Base-by-base conservation (phyloP, 345 rosid genomes). In the Brassica incana region DNA sequence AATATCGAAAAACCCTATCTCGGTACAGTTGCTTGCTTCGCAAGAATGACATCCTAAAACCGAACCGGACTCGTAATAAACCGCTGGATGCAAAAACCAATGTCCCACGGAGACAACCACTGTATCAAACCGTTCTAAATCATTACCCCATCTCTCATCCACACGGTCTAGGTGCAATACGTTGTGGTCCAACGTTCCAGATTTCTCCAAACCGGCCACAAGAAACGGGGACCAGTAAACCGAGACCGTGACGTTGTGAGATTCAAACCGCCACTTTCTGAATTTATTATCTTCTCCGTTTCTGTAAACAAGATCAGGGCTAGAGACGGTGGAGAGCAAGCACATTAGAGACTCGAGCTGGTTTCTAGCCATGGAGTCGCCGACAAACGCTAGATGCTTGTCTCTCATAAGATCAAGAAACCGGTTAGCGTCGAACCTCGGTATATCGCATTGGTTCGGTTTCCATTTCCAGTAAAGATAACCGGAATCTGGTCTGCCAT, bases 361-460 rank as follows among this genome's bases (percentile, higher is more conserved):
- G 63, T 95, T 95, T 76, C 99, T 93, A 43, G 98, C 97, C 96
- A 95, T 88, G n/a, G 99, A 95, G 35, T 95, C 99, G 0, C 99
- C 99, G 1, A 95, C 86, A 81, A 95, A 93, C 56, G 99, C 98
- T 40, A 93, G 66, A 76, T 93, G 92, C 48, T 85, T 90, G 84
- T 91, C 79, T 2, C 81, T 80, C 69, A 89, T 76, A 4, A 95
- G 82, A 71, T 83, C 54, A 63, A 95, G 93, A 72, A 93, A 93
- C 38, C 66, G 79, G 69, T 67, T 74, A n/a, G 98, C 87, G 9
- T 93, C 92, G 75, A 95, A 93, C 89, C 96, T 91, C 1, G 98
- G 92, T 15, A 95, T 92, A 38, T 83, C 71, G 81, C 98, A 95
- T 56, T 80, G 84, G 23, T 74, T 83, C 25, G 99, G 98, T 77